Base-by-base conservation (phyloP, 768 basidiomycete genomes). In the Boletus huronensis region DNA sequence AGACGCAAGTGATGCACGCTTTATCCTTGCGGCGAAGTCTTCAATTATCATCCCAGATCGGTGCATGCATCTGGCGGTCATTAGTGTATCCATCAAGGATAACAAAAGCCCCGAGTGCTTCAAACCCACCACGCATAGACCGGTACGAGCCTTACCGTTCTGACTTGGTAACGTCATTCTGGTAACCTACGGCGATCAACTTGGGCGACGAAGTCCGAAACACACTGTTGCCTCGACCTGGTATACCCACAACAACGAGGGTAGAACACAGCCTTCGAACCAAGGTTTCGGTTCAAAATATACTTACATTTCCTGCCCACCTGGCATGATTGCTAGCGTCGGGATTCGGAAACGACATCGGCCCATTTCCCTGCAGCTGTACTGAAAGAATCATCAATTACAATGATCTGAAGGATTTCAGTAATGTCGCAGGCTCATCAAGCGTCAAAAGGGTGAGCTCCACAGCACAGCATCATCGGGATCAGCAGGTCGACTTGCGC, bases 21-120 rank as follows among this genome's bases (percentile, higher is more conserved):
- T 64, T 58, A 57, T 62, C 48, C 10, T 46, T 35, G 55, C 19
- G 42, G 50, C 42, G 31, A 45, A 10, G 40, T 21, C 34, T 29
- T 41, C 50, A 46, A 21, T 55, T 38, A 43, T 48, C 14, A 21
- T 28, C 7, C n/a, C 49, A 23, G 26, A 29, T 42, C 21, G 31
- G 25, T 34, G 19, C 17, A 28, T 11, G 21, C 28, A 55, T 50
- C 39, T 38, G 9, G 28, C 26, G 28, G n/a, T 46, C 43, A 57
- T 64, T 53, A 58, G 39, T n/a, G 31, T 16, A 41, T 36, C 41
- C 45, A 41, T 29, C 48, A 53, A 38, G n/a, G 9, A 48, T 6
- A 10, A 21, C 29, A 46, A 42, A 45, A n/a, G 43, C 17, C 10
- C 40, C 28, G 44, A 19, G 29, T 28, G 23, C 9, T 41, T 48